Conservation (phyloP, 805 yeast genomes). For the Blastobotrys chiropterorum region DNA sequence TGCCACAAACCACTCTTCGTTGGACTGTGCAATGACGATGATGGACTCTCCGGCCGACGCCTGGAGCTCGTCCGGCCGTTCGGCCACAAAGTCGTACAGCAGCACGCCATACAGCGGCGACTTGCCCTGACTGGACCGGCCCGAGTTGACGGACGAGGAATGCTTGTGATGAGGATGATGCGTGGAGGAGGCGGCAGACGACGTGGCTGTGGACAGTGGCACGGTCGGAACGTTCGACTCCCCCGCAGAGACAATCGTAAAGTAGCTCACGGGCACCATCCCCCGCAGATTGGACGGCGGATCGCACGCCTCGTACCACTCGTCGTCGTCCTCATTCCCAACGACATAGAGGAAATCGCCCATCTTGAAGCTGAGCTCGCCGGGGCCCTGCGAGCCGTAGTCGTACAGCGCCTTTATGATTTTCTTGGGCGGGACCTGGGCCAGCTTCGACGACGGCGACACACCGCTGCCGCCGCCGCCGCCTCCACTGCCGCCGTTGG, state of each 20-base stretch:
- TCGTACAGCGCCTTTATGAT: conserved; percentile 78
- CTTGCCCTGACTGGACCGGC: conserved; percentile 8
- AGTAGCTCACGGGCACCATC: conserved; percentile 79
- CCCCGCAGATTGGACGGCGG: conserved; percentile 76
- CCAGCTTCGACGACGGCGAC: conserved; percentile 23
- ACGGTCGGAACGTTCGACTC: conserved; percentile 26
- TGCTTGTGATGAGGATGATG: neutral
- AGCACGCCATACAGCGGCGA: conserved; percentile 73
- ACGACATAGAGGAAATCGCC: conserved; percentile 89
- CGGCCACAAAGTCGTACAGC: conserved; percentile 80
- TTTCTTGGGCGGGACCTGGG: conserved; percentile 57
- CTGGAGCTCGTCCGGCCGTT: conserved; percentile 74
- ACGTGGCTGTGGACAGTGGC: conserved; percentile 17
- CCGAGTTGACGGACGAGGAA: neutral
- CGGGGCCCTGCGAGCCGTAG: conserved; percentile 72
- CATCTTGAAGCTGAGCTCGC: conserved; percentile 67
- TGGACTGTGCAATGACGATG: conserved; percentile 92
- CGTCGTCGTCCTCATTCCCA: conserved; percentile 49
- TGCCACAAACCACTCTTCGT: conserved; percentile 96
- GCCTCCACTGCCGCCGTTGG: conserved; percentile 11
- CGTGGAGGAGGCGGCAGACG: neutral
- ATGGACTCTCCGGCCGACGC: conserved; percentile 82
- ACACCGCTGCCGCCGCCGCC: conserved; percentile 10
- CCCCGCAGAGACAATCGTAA: conserved; percentile 56
- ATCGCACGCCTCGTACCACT: conserved; percentile 84